Percentiles rank a stretch among this genome's conserved stretches.
Conservation (phyloP, 345 rosid species). For the Acer campestre region DNA sequence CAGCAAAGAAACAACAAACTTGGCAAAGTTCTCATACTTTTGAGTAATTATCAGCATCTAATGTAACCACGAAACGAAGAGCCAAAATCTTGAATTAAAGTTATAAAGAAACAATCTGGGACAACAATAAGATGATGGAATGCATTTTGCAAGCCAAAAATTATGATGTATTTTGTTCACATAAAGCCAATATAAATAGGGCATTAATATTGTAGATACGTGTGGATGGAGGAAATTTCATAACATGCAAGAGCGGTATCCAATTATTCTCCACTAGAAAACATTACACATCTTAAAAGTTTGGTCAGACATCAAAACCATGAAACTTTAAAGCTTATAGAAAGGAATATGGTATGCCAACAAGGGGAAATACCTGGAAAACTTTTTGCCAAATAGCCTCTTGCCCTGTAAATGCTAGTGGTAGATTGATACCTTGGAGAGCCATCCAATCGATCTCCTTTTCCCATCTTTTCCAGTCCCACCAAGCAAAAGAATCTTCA, state of each 20-base stretch:
- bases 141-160: background rate
- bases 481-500: conserved; percentile 75
- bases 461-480: conserved; percentile 86
- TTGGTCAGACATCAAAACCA: background rate
- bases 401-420: conserved; percentile 76
- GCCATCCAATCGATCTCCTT: conserved; percentile 86
- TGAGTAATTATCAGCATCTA: background rate
- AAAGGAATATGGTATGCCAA: conserved; percentile 8
- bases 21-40: background rate
- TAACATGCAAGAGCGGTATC: background rate
- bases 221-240: background rate
- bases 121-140: background rate
- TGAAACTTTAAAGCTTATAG: conserved; percentile 1
- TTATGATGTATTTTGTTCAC: background rate
- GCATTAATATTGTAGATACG: background rate
- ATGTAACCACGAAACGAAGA: background rate
- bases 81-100: background rate
- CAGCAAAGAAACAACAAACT: conserved; percentile 11
- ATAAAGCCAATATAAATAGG: background rate
- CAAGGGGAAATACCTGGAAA: conserved; percentile 48
- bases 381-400: conserved; percentile 76
- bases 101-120: background rate
- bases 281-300: background rate
- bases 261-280: background rate
- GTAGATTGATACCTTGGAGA: conserved; percentile 73